These are phyloP conservation scores for Trichomonascaceae sp. DNA, from an alignment of 1,139 yeast genomes.

Conservation along the genomic window DNA sequence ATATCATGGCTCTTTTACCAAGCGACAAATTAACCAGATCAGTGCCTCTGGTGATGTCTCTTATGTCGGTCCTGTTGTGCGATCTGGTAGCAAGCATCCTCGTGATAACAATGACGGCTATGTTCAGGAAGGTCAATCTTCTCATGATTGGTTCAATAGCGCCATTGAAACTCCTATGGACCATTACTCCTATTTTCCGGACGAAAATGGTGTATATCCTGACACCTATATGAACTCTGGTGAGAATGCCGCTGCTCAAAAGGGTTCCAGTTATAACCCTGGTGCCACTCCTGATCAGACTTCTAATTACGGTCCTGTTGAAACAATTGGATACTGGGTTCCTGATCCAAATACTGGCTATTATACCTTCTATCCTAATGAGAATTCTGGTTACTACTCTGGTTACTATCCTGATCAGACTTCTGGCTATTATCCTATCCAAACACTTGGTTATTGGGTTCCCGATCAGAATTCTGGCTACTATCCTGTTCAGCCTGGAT, in stretches of 20 bases:
- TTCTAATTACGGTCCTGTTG: background rate
- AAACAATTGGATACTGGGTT: no score
- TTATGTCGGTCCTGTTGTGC: conserved; percentile 45
- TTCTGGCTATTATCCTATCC: background rate
- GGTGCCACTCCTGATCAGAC: background rate
- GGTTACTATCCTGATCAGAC: background rate
- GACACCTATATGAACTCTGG: background rate
- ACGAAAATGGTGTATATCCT: background rate
- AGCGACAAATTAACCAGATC: conserved; percentile 34
- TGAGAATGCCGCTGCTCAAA: background rate
- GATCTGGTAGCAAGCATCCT: background rate
- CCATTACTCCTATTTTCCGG: background rate
- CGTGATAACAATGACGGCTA: background rate
- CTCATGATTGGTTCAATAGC: background rate
- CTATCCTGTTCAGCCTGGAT: background rate
- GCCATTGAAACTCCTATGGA: background rate
- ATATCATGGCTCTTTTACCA: conserved; percentile 25
- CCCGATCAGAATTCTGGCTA: background rate
- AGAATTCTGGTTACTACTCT: background rate
- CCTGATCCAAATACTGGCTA: background rate
- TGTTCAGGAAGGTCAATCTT: background rate
- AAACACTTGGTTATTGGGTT: background rate
- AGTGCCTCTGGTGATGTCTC: conserved; percentile 40
- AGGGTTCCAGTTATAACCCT: background rate
- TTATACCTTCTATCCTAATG: background rate